Evolutionary conservation across 139 green algal genomes (phyloP), one percentile per base, ranked within the genome.

Genomic region (Coccomyxa sp.): DNA sequence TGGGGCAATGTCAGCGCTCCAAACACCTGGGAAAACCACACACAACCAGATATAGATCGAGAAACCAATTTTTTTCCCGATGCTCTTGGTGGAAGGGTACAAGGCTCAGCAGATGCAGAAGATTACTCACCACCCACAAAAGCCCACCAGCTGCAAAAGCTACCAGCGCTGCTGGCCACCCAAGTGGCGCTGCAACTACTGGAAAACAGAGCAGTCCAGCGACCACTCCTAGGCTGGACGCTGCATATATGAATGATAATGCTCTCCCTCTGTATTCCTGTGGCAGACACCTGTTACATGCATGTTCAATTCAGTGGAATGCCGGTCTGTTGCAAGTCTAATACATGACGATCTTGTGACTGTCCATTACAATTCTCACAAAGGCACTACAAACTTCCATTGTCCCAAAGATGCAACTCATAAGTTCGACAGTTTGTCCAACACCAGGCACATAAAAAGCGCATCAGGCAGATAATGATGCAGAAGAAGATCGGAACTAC

Each of bases 201-300:
- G 92, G 91, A 21, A 89, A 87, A 13, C 84, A 59, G 1, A 80
- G 78, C 18, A 95, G 86, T 13, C 88, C 89, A 27, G 88, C 71
- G 17, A 95, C 92, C 63, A 81, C 88, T 86, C 93, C 93, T 13
- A 92, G 13, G n/a, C 87, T 93, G 86, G 90, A 96, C 45, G 84
- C 81, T 3, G 84, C 85, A 81, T 96, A 95, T 4, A 93, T 84
- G 7, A 82, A 76, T 12, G 91, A 86, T 13, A 86, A 28, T 14
- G 82, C 82, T 45, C 68, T 67, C 0, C 82, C 85, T 68, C 89
- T 86, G 13, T 80, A 66, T 16, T 30, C 78, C 13, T 81, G 13
- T 9, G 92, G 87, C 30, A 96, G 91, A 86, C 87, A 93, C 38
- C 82, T 86, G 77, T 13, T 30, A 0, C 45, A 80, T 32, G 60